Conservation (phyloP, 2,329 filamentous ascomycete genomes). For the Phialocephala sp. region DNA sequence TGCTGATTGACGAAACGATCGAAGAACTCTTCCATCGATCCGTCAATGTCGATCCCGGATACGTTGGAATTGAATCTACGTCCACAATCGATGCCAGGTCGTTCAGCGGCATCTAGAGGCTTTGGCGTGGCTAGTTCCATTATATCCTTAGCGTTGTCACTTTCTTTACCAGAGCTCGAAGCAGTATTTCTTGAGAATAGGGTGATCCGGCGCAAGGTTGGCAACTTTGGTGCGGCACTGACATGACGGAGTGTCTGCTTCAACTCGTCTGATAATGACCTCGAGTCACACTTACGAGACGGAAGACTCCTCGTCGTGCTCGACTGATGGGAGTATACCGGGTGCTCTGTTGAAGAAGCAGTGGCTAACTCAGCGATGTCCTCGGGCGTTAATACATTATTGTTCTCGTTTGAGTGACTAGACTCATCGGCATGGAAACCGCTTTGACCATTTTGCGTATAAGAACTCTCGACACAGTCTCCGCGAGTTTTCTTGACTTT, state of each 20-base stretch:
- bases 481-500: conserved; percentile 13
- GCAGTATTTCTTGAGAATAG: conserved; percentile 25
- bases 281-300: conserved; percentile 18
- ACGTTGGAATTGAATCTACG: neutral
- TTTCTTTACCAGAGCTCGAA: conserved; percentile 20
- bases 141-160: neutral
- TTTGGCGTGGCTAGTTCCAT: neutral
- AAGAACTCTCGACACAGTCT: conserved; percentile 29
- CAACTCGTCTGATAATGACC: neutral
- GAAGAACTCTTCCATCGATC: conserved; percentile 12
- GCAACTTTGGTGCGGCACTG: conserved; percentile 24
- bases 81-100: neutral
- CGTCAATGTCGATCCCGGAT: conserved; percentile 14
- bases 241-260: conserved; percentile 20
- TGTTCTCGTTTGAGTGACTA: conserved; percentile 8
- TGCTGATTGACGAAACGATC: neutral
- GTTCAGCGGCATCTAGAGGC: neutral
- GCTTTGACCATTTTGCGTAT: conserved; percentile 36
- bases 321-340: conserved; percentile 12
- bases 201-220: conserved; percentile 26
- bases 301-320: conserved; percentile 24
- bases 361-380: conserved; percentile 19
- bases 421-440: conserved; percentile 32
- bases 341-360: conserved; percentile 11
- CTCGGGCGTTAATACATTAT: conserved; percentile 13